phyloP scores from a whole-genome alignment of 306 rosid genomes.

The Fragaria nilgerrensis region DNA sequence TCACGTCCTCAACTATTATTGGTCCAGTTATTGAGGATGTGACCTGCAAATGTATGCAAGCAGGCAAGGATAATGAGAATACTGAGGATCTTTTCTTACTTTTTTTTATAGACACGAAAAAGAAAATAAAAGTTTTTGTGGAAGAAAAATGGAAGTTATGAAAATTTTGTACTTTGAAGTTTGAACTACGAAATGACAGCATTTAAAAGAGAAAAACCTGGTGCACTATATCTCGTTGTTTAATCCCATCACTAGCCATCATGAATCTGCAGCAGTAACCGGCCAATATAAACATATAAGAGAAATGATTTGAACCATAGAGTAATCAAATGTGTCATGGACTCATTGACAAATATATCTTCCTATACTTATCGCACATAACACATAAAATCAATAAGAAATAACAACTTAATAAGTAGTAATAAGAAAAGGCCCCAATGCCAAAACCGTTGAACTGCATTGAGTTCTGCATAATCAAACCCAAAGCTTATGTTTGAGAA shows the following conservation, averaged over 20 bases:
- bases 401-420: too few relatives aligned
- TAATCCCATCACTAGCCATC: constrained; percentile 96
- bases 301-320: constrained; percentile 24
- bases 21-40: constrained; percentile 79
- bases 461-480: not conserved
- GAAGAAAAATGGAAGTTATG: not conserved
- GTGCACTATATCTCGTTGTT: constrained; percentile 61
- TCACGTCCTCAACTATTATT: constrained; percentile 81
- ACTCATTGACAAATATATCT: not conserved
- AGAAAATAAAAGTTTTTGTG: not conserved
- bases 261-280: constrained; percentile 61
- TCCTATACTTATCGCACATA: constrained; percentile 3
- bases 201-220: constrained; percentile 46
- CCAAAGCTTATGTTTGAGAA: not conserved
- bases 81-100: not conserved
- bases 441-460: not conserved
- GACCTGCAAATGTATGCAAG: constrained; percentile 52
- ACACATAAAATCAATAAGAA: not conserved
- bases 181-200: not conserved
- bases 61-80: constrained; percentile 23
- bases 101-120: not conserved
- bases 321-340: not conserved
- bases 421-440: not conserved
- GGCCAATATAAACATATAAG: constrained; percentile 25
- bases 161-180: not conserved